Evolutionary conservation across 176 grass and related monocot species (phyloP).

Genomic region (Oryza australiensis): DNA sequence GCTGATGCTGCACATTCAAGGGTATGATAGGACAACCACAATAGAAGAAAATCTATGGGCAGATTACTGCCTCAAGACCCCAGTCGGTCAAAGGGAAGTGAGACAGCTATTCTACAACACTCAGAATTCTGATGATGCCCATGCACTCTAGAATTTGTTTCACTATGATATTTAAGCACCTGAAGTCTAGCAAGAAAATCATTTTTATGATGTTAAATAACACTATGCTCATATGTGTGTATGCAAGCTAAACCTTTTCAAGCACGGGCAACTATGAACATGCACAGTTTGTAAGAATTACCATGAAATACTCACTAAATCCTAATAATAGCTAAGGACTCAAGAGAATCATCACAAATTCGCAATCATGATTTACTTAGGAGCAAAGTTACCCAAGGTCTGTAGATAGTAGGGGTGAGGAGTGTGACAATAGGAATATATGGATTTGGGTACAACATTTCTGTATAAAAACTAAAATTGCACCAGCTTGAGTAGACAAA

Average conservation of each 20-base stretch:
- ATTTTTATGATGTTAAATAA: background rate
- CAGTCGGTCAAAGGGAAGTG: background rate
- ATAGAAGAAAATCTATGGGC: background rate
- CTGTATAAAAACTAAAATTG: background rate
- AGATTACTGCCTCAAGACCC: background rate
- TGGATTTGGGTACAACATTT: conserved; percentile 15
- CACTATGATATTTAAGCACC: conserved; percentile 15
- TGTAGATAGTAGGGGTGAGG: background rate
- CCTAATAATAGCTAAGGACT: conserved; percentile 9
- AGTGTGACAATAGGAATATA: background rate
- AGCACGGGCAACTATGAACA: background rate
- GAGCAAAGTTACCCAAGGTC: conserved; percentile 2
- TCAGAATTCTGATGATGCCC: background rate
- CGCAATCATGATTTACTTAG: conserved; percentile 24
- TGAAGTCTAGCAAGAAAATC: background rate
- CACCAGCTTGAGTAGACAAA: background rate
- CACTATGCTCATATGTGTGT: background rate
- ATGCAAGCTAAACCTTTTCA: background rate
- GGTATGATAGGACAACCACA: background rate
- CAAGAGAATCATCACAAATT: conserved; percentile 10
- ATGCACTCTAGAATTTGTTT: background rate
- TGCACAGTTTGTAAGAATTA: background rate
- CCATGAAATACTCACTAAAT: background rate
- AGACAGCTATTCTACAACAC: background rate
- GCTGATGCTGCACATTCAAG: background rate